Evolutionary conservation across 257 asterid species (phyloP).

Genomic region (Rauvolfia tetraphylla): DNA sequence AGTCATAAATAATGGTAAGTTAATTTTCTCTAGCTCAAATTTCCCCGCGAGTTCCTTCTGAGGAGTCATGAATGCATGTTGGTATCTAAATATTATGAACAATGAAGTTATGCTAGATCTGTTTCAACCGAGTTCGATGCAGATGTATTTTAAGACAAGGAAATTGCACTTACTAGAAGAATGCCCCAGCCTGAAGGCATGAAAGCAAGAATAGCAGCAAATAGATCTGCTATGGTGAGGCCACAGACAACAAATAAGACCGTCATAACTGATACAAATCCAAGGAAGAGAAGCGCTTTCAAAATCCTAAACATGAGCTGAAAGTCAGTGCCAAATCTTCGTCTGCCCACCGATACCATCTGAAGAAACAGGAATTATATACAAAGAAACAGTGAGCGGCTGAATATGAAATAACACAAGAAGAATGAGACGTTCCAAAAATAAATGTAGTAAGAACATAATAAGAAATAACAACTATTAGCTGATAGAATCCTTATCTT

Average conservation of each 20-base stretch:
- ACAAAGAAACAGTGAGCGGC: neutral
- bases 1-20: neutral
- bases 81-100: too few species aligned
- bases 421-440: neutral
- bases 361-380: slow-evolving; percentile 20
- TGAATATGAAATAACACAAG: neutral
- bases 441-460: neutral
- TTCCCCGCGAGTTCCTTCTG: neutral
- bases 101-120: neutral
- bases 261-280: slow-evolving; percentile 86
- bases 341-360: slow-evolving; percentile 98
- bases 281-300: slow-evolving; percentile 90
- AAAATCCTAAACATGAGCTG: slow-evolving; percentile 98
- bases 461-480: neutral
- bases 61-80: neutral
- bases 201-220: slow-evolving; percentile 89
- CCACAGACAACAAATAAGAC: slow-evolving; percentile 75
- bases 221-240: slow-evolving; percentile 67
- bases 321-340: slow-evolving; percentile 89
- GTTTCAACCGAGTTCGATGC: neutral
- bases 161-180: slow-evolving; percentile 54
- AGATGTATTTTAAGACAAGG: neutral
- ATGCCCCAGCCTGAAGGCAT: slow-evolving; percentile 99
- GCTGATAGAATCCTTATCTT: neutral
- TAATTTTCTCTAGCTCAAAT: neutral